Percentiles rank a stretch among this genome's conserved stretches.
Evolutionary conservation across 2,329 filamentous ascomycete genomes (phyloP).

Genomic region (Alternaria dauci): DNA sequence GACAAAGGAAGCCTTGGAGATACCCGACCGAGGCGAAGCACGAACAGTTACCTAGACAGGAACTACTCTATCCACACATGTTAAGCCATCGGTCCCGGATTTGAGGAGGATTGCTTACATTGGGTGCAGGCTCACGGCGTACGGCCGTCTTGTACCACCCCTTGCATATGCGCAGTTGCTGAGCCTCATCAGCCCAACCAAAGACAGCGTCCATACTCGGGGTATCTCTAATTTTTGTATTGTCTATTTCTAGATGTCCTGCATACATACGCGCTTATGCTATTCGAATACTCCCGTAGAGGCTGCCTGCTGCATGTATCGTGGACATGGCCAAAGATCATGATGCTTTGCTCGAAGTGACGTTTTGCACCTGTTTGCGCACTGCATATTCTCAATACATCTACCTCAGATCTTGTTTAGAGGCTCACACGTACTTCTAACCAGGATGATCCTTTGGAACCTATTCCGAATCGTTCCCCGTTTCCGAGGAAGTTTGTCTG

Average conservation of each 20-base stretch:
- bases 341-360: neutral
- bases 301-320: neutral
- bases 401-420: neutral
- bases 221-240: neutral
- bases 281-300: neutral
- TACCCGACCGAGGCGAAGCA: constrained; percentile 5
- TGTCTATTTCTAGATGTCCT: constrained; percentile 3
- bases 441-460: neutral
- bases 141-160: neutral
- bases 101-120: neutral
- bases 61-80: neutral
- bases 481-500: neutral
- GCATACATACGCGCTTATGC: neutral
- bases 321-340: neutral
- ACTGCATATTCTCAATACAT: neutral
- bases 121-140: neutral
- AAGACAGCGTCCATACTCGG: neutral
- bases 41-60: neutral
- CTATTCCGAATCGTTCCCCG: neutral
- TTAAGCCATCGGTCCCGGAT: neutral
- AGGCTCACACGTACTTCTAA: neutral
- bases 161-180: constrained; percentile 16
- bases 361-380: neutral
- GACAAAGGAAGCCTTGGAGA: constrained; percentile 11
- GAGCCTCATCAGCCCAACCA: constrained; percentile 10